A percentile compares a stretch with the other conserved stretches of the same genome.
phyloP scores from a whole-genome alignment of 192 early-diverging fungal genomes.

The Podila epigama region DNA sequence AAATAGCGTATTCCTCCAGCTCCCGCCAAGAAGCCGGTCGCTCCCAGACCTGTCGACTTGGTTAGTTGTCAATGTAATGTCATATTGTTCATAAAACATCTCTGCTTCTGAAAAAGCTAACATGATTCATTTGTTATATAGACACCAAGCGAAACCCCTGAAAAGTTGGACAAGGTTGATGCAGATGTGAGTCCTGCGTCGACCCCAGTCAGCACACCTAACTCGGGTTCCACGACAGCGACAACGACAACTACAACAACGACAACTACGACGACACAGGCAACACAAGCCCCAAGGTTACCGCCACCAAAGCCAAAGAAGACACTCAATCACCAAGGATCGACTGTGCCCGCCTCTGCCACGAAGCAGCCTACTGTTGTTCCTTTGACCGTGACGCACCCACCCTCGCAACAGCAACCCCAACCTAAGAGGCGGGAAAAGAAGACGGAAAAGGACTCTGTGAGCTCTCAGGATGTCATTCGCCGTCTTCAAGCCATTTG shows the following conservation, averaged over 20 bases:
- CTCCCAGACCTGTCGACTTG: slow-evolving; percentile 6
- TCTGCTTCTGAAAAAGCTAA: too few relatives aligned
- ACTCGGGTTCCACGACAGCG: slow-evolving; percentile 4
- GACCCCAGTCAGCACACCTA: slow-evolving; percentile 12
- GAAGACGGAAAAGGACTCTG: slow-evolving; percentile 61
- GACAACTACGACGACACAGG: slow-evolving; percentile 25
- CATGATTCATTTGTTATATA: background rate
- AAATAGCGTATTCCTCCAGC: slow-evolving; percentile 33
- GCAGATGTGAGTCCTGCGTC: slow-evolving; percentile 9
- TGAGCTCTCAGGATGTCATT: slow-evolving; percentile 76
- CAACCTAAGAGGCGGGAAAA: slow-evolving; percentile 39
- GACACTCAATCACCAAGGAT: slow-evolving; percentile 29
- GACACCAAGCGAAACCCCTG: slow-evolving; percentile 12
- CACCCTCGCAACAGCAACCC: background rate
- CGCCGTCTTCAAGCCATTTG: slow-evolving; percentile 84
- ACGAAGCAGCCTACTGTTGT: background rate
- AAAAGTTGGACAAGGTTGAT: slow-evolving; percentile 19
- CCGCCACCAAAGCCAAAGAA: slow-evolving; percentile 48
- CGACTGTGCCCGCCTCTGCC: slow-evolving; percentile 12
- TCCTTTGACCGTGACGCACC: background rate
- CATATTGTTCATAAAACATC: too few relatives aligned
- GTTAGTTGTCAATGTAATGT: slow-evolving; percentile 8
- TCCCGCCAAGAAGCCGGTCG: slow-evolving; percentile 25
- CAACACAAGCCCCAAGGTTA: slow-evolving; percentile 24
- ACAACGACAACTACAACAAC: slow-evolving; percentile 9